Base-by-base conservation (phyloP, 2,329 filamentous ascomycete genomes). In the Monosporascus cannonballus region DNA sequence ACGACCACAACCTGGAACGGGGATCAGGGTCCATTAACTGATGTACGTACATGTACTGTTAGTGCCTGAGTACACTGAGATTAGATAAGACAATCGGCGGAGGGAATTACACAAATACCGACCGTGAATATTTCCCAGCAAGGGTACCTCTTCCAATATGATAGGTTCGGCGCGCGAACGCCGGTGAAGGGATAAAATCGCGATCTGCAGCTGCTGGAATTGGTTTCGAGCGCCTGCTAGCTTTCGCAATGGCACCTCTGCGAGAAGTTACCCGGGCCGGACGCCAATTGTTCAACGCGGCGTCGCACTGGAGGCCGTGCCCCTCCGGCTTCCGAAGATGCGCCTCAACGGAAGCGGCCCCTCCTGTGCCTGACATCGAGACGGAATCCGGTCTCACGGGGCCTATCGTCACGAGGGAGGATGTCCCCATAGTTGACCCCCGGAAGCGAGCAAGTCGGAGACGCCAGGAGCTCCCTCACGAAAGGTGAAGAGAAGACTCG, bases 311-410 rank as follows among this genome's bases (percentile, higher is more conserved):
- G 52, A 59, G 59, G 53, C 55, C 64, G 41, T 57, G 52, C 47
- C 45, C 59, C 37, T 37, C 57, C 3, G 54, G 51, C 36, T 45
- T 67, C 49, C 67, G 68, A 54, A 70, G 76, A 67, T 77, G 73
- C 62, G 72, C 72, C 53, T 80, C 78, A n/a, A 76, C 73, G 46
- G 68, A 73, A 55, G 70, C 70, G 14, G 64, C 66, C 53, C 68
- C 68, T 20, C 62, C 65, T 48, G 70, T 80, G 41, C 61, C 67
- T 47, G 79, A 82, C 55, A 71, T 83, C 55, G 80, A 83, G 61
- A 57, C 67, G 39, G 71, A 75, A 36, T 80, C 79, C 49, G 75
- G 77, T 34, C 72, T 82, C 59, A 61, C 62, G 37, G 68, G 71
- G 18, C 73, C 77, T 22, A 56, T 67, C 37, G 59, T 67, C 4